phyloP scores from a whole-genome alignment of 2,329 filamentous ascomycete genomes.

The Xylariaceae sp. region DNA sequence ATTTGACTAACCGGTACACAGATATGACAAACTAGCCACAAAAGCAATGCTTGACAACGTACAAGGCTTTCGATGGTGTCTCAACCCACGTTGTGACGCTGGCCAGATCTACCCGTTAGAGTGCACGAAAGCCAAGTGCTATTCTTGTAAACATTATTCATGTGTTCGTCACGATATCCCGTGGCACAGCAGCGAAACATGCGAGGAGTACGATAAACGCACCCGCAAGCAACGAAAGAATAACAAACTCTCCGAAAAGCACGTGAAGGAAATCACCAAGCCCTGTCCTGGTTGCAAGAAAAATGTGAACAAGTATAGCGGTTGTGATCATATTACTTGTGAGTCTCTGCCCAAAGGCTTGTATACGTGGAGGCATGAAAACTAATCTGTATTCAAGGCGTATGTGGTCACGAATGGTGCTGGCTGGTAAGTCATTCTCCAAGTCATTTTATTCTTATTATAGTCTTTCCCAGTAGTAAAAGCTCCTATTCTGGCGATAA shows the following conservation, averaged over 20 bases:
- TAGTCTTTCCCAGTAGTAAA: too few species aligned
- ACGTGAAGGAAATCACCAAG: conserved; percentile 43
- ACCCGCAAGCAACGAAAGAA: conserved; percentile 38
- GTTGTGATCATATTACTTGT: conserved; percentile 53
- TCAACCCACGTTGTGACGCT: conserved; percentile 45
- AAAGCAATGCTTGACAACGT: conserved; percentile 41
- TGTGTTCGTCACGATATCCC: conserved; percentile 47
- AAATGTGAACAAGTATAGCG: conserved; percentile 45
- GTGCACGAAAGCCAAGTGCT: conserved; percentile 45
- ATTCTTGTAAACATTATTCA: conserved; percentile 40
- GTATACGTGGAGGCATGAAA: neutral
- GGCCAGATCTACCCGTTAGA: conserved; percentile 46
- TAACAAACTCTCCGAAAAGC: conserved; percentile 45
- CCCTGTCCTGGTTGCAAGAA: conserved; percentile 47
- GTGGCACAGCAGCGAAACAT: conserved; percentile 49
- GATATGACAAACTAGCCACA: conserved; percentile 46
- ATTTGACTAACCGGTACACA: conserved; percentile 2
- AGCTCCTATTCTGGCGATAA: too few species aligned
- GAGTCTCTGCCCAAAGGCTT: conserved; percentile 27
- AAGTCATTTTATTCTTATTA: too few species aligned
- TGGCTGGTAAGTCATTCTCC: too few species aligned
- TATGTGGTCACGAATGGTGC: conserved; percentile 50
- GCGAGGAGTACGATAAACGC: conserved; percentile 46
- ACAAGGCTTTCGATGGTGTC: conserved; percentile 48
- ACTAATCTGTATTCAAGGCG: conserved; percentile 20